Conservation (phyloP, 805 yeast species). For the Kodamaea neixiangensis region DNA sequence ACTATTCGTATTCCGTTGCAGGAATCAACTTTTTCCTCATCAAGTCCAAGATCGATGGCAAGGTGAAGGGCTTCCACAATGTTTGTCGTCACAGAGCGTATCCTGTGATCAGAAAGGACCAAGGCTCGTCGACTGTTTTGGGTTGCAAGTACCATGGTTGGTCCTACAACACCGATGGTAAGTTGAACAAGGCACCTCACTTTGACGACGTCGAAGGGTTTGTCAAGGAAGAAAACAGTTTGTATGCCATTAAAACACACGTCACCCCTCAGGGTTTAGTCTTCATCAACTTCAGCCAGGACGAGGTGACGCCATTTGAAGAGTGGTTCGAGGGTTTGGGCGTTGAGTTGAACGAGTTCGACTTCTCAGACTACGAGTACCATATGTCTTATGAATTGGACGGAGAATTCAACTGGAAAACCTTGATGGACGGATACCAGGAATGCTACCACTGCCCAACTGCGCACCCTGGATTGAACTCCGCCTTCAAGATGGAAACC, state of each 20-base stretch:
- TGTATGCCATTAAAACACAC: constrained; percentile 56
- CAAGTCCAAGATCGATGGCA: constrained; percentile 48
- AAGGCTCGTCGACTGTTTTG: constrained; percentile 57
- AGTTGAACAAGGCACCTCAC: constrained; percentile 61
- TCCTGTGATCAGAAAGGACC: constrained; percentile 59
- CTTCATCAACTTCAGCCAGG: constrained; percentile 52
- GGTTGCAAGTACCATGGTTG: constrained; percentile 69
- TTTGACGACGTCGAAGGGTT: constrained; percentile 62
- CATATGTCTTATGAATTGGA: constrained; percentile 65
- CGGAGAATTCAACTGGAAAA: constrained; percentile 67
- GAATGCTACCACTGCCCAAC: constrained; percentile 72
- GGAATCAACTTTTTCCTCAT: constrained; percentile 60
- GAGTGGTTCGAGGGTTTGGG: constrained; percentile 54
- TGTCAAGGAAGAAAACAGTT: constrained; percentile 54
- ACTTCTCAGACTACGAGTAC: constrained; percentile 61
- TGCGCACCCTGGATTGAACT: constrained; percentile 60
- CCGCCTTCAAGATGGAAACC: constrained; percentile 64
- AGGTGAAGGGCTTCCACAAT: constrained; percentile 61
- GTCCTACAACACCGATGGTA: constrained; percentile 64
- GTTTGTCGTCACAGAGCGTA: constrained; percentile 67
- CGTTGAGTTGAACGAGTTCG: constrained; percentile 56
- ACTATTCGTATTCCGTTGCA: constrained; percentile 49
- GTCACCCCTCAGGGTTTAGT: constrained; percentile 57
- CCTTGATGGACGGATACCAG: constrained; percentile 67
- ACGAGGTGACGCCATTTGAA: constrained; percentile 50